These are phyloP conservation scores for Fomitopsis schrenkii DNA, from an alignment of 1,284 basidiomycete species.

Conservation along the genomic window DNA sequence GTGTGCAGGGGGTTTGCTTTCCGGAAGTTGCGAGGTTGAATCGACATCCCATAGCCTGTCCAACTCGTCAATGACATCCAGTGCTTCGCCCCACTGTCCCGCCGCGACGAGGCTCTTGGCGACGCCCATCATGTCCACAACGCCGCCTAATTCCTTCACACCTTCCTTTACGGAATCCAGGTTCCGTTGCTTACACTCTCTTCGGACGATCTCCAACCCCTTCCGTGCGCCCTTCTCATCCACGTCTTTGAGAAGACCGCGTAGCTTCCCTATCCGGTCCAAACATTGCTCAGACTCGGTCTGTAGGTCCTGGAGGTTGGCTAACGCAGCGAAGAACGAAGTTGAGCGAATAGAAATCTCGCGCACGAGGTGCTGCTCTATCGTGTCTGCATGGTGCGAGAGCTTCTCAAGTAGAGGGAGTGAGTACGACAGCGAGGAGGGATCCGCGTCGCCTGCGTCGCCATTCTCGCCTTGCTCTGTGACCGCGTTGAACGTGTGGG, in stretches of 20 bases:
- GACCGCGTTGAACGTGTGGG: conserved; percentile 78
- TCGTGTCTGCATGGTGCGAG: conserved; percentile 89
- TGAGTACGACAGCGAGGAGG: conserved; percentile 58
- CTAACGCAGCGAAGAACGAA: conserved; percentile 95
- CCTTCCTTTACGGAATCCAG: conserved; percentile 58
- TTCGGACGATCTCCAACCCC: conserved; percentile 71
- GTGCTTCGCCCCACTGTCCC: conserved; percentile 83
- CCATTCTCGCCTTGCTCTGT: conserved; percentile 45
- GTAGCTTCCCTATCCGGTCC: conserved; percentile 70
- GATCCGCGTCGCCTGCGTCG: conserved; percentile 39
- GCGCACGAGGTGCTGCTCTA: conserved; percentile 92
- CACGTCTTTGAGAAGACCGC: conserved; percentile 69
- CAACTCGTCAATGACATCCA: conserved; percentile 75
- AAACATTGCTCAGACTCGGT: conserved; percentile 86
- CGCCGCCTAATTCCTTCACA: conserved; percentile 62
- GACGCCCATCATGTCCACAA: conserved; percentile 73
- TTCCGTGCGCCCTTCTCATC: conserved; percentile 75
- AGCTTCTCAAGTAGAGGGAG: conserved; percentile 86
- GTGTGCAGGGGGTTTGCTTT: background rate
- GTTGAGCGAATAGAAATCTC: conserved; percentile 90
- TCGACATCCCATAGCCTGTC: conserved; percentile 58
- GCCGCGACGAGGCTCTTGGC: conserved; percentile 70
- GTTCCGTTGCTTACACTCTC: conserved; percentile 61
- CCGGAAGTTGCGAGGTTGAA: background rate
- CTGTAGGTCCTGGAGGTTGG: conserved; percentile 90